A percentile compares a stretch with the other conserved stretches of the same genome.
Conservation (phyloP, 192 early-diverging fungal genomes). For the Umbelopsis ramanniana region DNA sequence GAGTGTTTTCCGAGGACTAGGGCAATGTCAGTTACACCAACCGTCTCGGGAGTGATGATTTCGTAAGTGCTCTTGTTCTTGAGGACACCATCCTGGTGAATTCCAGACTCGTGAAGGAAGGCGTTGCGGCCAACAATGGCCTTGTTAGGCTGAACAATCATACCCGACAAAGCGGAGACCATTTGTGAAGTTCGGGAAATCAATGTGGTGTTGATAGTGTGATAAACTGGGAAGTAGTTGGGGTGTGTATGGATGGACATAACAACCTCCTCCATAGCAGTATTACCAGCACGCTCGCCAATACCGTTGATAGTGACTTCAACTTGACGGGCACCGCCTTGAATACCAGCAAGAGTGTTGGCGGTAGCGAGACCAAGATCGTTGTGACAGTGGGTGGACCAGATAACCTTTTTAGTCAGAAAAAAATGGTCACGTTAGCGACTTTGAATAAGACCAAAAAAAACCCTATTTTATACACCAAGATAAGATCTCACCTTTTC, state of each 20-base stretch:
- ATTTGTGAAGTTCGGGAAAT: conserved; percentile 89
- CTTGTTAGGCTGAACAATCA: conserved; percentile 98
- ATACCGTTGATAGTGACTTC: conserved; percentile 99
- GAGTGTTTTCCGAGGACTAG: conserved; percentile 96
- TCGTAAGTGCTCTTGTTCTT: conserved; percentile 97
- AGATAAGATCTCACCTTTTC: neutral
- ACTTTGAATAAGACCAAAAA: no score
- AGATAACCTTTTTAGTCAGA: conserved; percentile 55
- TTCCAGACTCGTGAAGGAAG: conserved; percentile 96
- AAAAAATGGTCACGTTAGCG: no score
- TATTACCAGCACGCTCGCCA: conserved; percentile 98
- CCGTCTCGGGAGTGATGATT: conserved; percentile 92
- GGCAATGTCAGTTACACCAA: conserved; percentile 85
- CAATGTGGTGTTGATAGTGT: conserved; percentile 87
- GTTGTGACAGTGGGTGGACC: conserved; percentile 98
- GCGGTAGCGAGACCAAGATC: conserved; percentile 97
- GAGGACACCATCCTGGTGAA: conserved; percentile 98
- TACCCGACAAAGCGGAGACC: conserved; percentile 87
- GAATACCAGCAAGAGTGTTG: conserved; percentile 90
- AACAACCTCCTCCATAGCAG: conserved; percentile 93
- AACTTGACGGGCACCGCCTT: conserved; percentile 92
- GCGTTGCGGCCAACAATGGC: conserved; percentile 98
- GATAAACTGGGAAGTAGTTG: conserved; percentile 84
- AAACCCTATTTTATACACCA: no score
- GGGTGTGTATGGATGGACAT: conserved; percentile 96